Evolutionary conservation across 2,329 filamentous ascomycete species (phyloP), one percentile per base, ranked within the genome.

Genomic region (Dryadomyces sulphureus): DNA sequence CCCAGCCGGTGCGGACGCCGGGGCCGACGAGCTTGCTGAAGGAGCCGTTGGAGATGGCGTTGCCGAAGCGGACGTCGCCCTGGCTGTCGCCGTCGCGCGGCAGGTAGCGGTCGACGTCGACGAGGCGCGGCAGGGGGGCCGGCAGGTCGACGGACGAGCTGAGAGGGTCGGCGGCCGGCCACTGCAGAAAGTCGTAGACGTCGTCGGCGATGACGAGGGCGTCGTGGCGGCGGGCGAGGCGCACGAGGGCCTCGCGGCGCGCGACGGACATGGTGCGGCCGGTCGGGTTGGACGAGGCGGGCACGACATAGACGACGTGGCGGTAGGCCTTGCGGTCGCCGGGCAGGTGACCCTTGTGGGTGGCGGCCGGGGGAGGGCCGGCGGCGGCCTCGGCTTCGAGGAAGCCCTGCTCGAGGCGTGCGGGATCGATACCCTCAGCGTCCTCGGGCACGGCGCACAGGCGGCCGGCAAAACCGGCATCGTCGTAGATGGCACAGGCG

Each of bases 141-240:
- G 34, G 54, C 52, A 60, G 66, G 34, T 62, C 60, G 32, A 56
- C 56, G 43, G 20, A 56, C n/a, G 17, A 53, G 54, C n/a, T n/a
- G n/a, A 34, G 24, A 21, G 41, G 47, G 7, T 51, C 21, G 17
- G 50, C 34, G 39, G 64, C 57, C 2, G 76, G 73, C 86, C 88
- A 95, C 59, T 89, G 84, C 5, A 96, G 69, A 53, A 90, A 82
- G 60, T 96, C 90, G 59, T 98, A 98, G 9, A 96, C 88, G 60
- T 98, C 92, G 63, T 96, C 90, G 42, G 77, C 77, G 24, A 95
- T 71, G 46, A 95, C 63, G n/a, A 96, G 71, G 7, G 85, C 86
- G 59, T 96, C 80, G 59, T 82, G 77, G 48, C 79, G 69, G 47
- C 90, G 73, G 0, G 90, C 90, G 7, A 95, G 63, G n/a, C 68